Base-by-base conservation (phyloP, 192 early-diverging fungal genomes). In the Powellomyces hirtus region DNA sequence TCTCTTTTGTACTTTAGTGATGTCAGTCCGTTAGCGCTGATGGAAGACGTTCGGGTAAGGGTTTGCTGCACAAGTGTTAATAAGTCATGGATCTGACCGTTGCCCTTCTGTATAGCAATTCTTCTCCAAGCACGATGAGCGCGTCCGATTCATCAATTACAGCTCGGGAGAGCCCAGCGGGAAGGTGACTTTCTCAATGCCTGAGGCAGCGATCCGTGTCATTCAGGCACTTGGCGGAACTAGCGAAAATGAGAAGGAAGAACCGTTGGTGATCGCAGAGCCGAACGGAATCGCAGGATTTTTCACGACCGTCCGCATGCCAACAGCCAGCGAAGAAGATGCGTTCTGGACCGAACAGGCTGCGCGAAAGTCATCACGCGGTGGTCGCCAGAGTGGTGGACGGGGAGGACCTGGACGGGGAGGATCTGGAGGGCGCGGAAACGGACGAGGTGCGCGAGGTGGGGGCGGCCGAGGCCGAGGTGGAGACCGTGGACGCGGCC, bases 1-100 rank as follows among this genome's bases (percentile, higher is more conserved):
- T 26, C 27, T 33, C 1, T 60, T 3, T 24, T 60, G 33, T 38
- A 18, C 59, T 40, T 60, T 36, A 37, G 38, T 38, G 22, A 20
- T 3, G 36, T 27, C 2, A 29, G 59, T 37, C 59, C 59, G 2
- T 20, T 60, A 10, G 29, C 59, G 59, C 36, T 60, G 2, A n/a
- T 60, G 6, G 59, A 60, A 27, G 59, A 60, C n/a, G 59, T 60
- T 16, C 16, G 29, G 51, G 51, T 53, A 53, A 8, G 51, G 8
- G 51, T 26, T 20, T 27, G 26, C 24, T 8, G 51, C 26, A n/a
- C n/a, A n/a, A 8, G 7, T 26, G 51, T 27, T 11, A 10, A 53
- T 8, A 27, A 24, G 13, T 53, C 51, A 11, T 53, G 10, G 10
- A 10, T n/a, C 16, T 53, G 7, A 53, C 51, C 26, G 13, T 8